Evolutionary conservation across 176 grass and related monocot species (phyloP), one percentile per base, ranked within the genome.

Genomic region (Rhipidocladum racemiflorum): DNA sequence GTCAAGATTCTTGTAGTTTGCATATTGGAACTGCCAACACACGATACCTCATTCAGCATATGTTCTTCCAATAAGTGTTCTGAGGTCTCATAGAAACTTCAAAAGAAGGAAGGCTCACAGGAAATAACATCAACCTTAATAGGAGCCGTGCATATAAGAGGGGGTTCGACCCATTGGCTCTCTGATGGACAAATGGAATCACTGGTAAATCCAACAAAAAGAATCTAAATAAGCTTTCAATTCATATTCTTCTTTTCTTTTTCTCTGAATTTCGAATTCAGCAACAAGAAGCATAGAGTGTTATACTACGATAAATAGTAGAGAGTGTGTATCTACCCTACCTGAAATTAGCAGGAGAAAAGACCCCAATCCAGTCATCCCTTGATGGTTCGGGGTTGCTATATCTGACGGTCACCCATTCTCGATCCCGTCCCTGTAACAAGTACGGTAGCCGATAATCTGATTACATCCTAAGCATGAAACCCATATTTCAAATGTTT

Each of bases 311-410:
- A 49, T 6, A 62, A 68, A 69, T 0, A 6, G 2, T 25, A 49
- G 27, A 86, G 24, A 4, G 32, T 50, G 61, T 43, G 88, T n/a
- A 36, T 80, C 17, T 74, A 94, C 92, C 87, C 32, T 34, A 34
- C 32, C 32, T 97, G 88, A 97, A 97, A 93, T 91, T 88, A 64
- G 95, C 86, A 72, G 95, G 95, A 68, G 95, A 97, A 32, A 97
- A 97, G 2, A 94, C 95, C 73, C 92, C 95, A 65, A 97, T 90
- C 95, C 95, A 97, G 68, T 97, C 92, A 67, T 84, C 92, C 36
- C 87, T 87, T 1, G 92, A 91, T 36, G 95, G 90, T 43, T 44
- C 89, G 56, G 92, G 81, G 77, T 89, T 83, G 59, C 35, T 84
- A 55, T 87, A 95, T 55, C 73, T 60, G 20, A 97, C 35, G 76